Percentiles rank a stretch among this genome's conserved stretches.
Evolutionary conservation across 1,284 basidiomycete genomes (phyloP).

Genomic region (Garcileccinum viscosum): DNA sequence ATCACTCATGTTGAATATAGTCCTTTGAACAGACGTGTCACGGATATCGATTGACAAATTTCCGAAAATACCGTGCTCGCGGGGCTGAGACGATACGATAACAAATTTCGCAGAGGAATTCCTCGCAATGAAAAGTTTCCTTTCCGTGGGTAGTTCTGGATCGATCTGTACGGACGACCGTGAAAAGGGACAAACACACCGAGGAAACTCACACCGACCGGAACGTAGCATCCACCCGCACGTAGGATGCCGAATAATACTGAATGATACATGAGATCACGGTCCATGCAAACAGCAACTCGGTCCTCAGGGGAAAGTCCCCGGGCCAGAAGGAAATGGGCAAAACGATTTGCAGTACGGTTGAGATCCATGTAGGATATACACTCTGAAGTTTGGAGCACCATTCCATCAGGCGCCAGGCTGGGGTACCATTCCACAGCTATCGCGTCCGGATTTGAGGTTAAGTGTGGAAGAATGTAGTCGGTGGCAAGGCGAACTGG

Average conservation of each 20-base stretch:
- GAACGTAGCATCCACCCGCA: constrained; percentile 61
- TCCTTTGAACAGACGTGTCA: constrained; percentile 29
- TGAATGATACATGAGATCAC: constrained; percentile 51
- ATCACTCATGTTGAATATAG: constrained; percentile 37
- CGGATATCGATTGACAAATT: constrained; percentile 41
- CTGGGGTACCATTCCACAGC: constrained; percentile 51
- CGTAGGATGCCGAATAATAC: constrained; percentile 55
- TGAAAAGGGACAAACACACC: constrained; percentile 4
- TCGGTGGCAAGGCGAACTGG: constrained; percentile 44
- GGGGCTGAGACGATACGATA: constrained; percentile 42
- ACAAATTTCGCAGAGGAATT: constrained; percentile 54
- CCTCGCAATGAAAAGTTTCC: constrained; percentile 53
- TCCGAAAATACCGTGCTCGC: constrained; percentile 38
- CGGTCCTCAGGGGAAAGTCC: constrained; percentile 50
- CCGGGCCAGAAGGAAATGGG: constrained; percentile 48
- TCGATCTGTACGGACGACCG: constrained; percentile 47
- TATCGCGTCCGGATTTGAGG: constrained; percentile 37
- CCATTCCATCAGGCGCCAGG: constrained; percentile 30
- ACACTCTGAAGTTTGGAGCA: constrained; percentile 20
- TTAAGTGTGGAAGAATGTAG: constrained; percentile 42
- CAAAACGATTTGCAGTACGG: constrained; percentile 47
- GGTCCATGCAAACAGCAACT: constrained; percentile 56
- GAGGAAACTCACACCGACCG: constrained; percentile 45
- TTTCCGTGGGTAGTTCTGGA: constrained; percentile 55
- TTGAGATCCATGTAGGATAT: constrained; percentile 50